A percentile compares a stretch with the other conserved stretches of the same genome.
Evolutionary conservation across 306 rosid species (phyloP).

Genomic region (Vachellia pachyceras): DNA sequence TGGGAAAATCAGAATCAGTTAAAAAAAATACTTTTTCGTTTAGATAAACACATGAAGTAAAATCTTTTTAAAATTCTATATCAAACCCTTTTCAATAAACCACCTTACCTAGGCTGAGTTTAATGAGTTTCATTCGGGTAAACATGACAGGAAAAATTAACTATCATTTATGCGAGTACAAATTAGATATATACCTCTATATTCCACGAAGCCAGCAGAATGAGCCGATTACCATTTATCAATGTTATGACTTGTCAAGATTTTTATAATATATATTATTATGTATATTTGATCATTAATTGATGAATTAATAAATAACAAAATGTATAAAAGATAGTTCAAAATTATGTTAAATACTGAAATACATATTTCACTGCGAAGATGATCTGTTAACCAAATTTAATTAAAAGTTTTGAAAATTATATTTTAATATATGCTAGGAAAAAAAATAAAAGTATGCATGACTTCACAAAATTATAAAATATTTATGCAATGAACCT

Average conservation of each 20-base stretch:
- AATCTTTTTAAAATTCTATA: no score
- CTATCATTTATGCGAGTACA: not conserved
- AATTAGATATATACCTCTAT: not conserved
- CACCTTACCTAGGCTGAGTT: no score
- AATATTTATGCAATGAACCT: not conserved
- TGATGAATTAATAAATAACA: not conserved
- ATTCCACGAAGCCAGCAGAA: not conserved
- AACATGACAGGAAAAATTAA: not conserved
- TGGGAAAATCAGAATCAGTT: no score
- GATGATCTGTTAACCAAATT: not conserved
- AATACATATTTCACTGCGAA: not conserved
- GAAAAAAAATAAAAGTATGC: not conserved
- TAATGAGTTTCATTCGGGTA: not conserved
- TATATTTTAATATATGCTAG: not conserved
- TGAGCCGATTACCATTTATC: not conserved
- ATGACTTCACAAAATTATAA: not conserved
- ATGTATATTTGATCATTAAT: not conserved
- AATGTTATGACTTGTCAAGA: not conserved
- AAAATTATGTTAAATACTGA: not conserved
- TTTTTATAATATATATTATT: not conserved
- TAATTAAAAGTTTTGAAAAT: not conserved
- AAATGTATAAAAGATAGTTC: not conserved
- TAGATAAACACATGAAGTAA: no score
- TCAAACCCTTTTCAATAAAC: no score
- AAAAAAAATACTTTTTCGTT: no score